Base-by-base conservation (phyloP, 371 early-diverging fungal species). In the Mucor racemosus region DNA sequence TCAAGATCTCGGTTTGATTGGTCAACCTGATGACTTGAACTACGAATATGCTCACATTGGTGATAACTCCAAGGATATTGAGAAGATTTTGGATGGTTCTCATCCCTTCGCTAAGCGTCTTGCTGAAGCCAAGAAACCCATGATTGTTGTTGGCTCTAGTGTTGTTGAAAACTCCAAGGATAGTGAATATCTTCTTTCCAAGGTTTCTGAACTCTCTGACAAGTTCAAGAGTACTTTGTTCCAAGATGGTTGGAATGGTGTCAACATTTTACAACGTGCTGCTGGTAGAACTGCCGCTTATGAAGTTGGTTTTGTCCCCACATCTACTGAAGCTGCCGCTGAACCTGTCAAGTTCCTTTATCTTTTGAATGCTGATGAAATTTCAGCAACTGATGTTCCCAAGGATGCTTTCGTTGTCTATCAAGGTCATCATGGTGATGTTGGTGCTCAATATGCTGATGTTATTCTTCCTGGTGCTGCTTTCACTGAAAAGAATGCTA, bases 381-480 rank as follows among this genome's bases (percentile, higher is more conserved):
- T 96, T 68, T 61, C 74, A 17, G 76, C 90, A 33, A 68, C 78
- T 35, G 92, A 92, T 70, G 85, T 97, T 38, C 93, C 97, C 68
- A 86, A 88, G 78, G 90, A 92, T 75, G 95, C 97, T 26, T 98
- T 98, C 78, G 97, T 98, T 26, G 95, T 98, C 60, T 98, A 98
- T 84, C 98, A 97, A 81, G 98, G 98, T 38, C 98, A 97, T 82
- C 98, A 98, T 77, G 98, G 98, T 78, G 98, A 98, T 81, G 88
- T 85, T 40, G 98, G 98, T 70, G 98, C 98, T 35, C 89, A 92
- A 73, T 89, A 90, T 62, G 98, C 98, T 61, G 96, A 98, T 81
- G 95, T 98, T 39, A 91, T 98, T 63, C 88, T 98, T 64, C 98
- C 98, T 19, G 97, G 95, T 44, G 84, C 95, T n/a, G 95, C 97